phyloP scores from a whole-genome alignment of 345 rosid species.

The Gossypium turneri region DNA sequence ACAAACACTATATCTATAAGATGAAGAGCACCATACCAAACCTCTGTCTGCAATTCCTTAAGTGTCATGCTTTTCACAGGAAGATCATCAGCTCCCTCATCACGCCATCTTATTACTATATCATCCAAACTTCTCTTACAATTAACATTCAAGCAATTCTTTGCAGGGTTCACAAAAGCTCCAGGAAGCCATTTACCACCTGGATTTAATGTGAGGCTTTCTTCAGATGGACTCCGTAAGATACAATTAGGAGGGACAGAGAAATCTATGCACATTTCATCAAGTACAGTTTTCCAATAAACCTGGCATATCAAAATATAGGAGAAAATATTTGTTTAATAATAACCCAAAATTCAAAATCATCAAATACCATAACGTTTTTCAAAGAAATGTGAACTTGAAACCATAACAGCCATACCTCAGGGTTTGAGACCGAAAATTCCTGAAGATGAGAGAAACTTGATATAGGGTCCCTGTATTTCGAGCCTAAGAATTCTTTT shows the following conservation, averaged over 20 bases:
- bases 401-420: conserved; percentile 39
- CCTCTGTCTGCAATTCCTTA: conserved; percentile 60
- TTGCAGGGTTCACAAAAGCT: conserved; percentile 71
- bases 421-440: conserved; percentile 81
- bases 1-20: background rate
- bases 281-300: conserved; percentile 76
- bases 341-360: background rate
- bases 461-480: conserved; percentile 66
- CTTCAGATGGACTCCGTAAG: conserved; percentile 32
- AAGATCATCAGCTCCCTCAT: conserved; percentile 69
- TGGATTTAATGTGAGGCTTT: conserved; percentile 34
- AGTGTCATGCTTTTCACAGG: conserved; percentile 72
- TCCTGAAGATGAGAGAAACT: conserved; percentile 81
- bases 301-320: conserved; percentile 39
- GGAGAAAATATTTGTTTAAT: conserved; percentile 1
- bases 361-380: background rate
- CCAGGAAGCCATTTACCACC: conserved; percentile 97
- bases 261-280: conserved; percentile 56
- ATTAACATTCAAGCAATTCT: conserved; percentile 53
- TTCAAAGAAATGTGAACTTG: conserved; percentile 3
- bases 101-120: conserved; percentile 70
- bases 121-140: conserved; percentile 53
- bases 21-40: conserved; percentile 62
- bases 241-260: conserved; percentile 65
- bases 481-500: conserved; percentile 62